These are phyloP conservation scores for Saksenaea oblongispora DNA, from an alignment of 371 early-diverging fungal genomes.

Conservation along the genomic window DNA sequence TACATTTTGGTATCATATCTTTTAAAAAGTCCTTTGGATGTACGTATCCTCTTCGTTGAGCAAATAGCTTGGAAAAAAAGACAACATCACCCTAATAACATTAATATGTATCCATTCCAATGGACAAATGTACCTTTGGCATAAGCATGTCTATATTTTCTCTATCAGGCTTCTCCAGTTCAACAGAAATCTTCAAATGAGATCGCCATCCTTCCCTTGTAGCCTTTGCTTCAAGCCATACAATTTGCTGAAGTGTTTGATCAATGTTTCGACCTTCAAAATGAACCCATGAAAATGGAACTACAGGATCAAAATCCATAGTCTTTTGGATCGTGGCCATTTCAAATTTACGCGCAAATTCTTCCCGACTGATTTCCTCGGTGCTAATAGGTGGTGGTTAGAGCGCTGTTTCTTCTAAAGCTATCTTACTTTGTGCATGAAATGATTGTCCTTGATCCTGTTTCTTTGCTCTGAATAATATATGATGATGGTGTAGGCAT, in stretches of 20 bases:
- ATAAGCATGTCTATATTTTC: conserved; percentile 55
- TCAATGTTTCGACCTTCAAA: conserved; percentile 69
- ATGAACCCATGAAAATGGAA: conserved; percentile 53
- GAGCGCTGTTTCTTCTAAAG: background rate
- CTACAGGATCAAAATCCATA: conserved; percentile 3
- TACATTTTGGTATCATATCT: conserved; percentile 39
- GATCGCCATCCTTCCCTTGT: conserved; percentile 39
- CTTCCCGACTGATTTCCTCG: conserved; percentile 22
- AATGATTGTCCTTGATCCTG: conserved; percentile 66
- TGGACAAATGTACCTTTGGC: conserved; percentile 27
- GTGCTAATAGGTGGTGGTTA: conserved; percentile 9
- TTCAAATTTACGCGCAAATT: conserved; percentile 17
- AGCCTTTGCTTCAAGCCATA: conserved; percentile 48
- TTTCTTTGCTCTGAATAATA: conserved; percentile 54
- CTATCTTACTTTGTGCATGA: conserved; percentile 49
- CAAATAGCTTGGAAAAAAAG: conserved; percentile 70
- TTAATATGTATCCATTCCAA: background rate
- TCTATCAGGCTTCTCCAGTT: conserved; percentile 69
- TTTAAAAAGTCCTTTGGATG: conserved; percentile 45
- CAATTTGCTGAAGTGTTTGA: conserved; percentile 56
- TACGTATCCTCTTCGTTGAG: conserved; percentile 57
- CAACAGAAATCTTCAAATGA: conserved; percentile 60
- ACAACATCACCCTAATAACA: conserved; percentile 55
- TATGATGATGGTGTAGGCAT: conserved; percentile 58
- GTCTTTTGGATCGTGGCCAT: background rate